A percentile compares a stretch with the other conserved stretches of the same genome.
Evolutionary conservation across 2,329 filamentous ascomycete genomes (phyloP).

Genomic region (Aspergillus sojae): DNA sequence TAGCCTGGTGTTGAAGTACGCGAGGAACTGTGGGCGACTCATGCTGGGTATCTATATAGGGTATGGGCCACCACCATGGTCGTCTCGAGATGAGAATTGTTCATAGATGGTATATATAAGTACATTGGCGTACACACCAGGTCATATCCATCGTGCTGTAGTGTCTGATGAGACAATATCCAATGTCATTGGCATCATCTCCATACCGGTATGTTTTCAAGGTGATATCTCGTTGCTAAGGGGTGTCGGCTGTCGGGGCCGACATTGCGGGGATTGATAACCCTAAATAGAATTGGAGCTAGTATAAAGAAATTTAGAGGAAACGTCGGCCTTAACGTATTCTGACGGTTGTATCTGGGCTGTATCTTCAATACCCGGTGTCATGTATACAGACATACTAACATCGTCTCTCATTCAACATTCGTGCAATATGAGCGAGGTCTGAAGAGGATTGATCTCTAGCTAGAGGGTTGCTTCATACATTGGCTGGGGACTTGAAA

Average conservation of each 20-base stretch:
- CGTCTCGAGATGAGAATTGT: neutral
- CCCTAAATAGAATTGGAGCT: neutral
- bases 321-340: neutral
- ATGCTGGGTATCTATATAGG: neutral
- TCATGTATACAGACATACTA: too few relatives aligned
- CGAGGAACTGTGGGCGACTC: neutral
- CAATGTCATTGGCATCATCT: neutral
- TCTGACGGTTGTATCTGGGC: too few relatives aligned
- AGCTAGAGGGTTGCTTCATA: too few relatives aligned
- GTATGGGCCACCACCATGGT: neutral
- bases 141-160: neutral
- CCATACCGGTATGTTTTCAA: neutral
- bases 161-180: neutral
- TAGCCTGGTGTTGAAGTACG: constrained; percentile 14
- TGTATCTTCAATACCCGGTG: too few relatives aligned
- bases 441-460: too few relatives aligned
- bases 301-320: neutral
- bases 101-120: neutral
- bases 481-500: too few relatives aligned
- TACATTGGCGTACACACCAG: neutral
- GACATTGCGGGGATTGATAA: neutral
- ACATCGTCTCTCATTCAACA: too few relatives aligned
- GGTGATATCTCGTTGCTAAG: neutral
- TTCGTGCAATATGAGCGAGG: too few relatives aligned
- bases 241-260: neutral